These are phyloP conservation scores for Hypholoma fasciculare DNA, from an alignment of 768 basidiomycete genomes.

Conservation along the genomic window DNA sequence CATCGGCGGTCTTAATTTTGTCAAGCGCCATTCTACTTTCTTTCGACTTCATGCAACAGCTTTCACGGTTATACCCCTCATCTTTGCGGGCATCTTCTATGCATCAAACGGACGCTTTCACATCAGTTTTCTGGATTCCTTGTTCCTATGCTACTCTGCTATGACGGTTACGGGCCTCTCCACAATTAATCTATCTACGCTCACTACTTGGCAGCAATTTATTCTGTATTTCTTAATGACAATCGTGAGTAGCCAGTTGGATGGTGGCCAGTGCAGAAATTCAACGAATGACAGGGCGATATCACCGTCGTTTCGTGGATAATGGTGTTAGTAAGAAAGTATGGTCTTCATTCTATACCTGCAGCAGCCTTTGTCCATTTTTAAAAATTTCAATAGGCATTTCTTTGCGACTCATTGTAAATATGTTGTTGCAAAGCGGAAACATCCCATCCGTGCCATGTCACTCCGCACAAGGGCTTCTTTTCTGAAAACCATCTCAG, in stretches of 20 bases:
- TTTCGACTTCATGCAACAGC: slow-evolving; percentile 51
- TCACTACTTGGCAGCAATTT: slow-evolving; percentile 48
- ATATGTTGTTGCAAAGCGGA: slow-evolving; percentile 31
- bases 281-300: slow-evolving; percentile 33
- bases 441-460: slow-evolving; percentile 11
- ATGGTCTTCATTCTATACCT: slow-evolving; percentile 7
- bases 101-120: slow-evolving; percentile 55
- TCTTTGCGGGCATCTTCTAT: slow-evolving; percentile 66
- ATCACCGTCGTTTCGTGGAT: slow-evolving; percentile 59
- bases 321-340: slow-evolving; percentile 67
- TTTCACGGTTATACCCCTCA: slow-evolving; percentile 57
- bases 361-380: not conserved
- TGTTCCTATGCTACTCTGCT: slow-evolving; percentile 64
- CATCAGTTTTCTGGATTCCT: slow-evolving; percentile 51
- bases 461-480: slow-evolving; percentile 23
- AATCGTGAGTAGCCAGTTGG: slow-evolving; percentile 31
- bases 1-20: slow-evolving; percentile 6
- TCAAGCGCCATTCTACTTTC: slow-evolving; percentile 39
- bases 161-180: slow-evolving; percentile 52
- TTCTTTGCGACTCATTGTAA: slow-evolving; percentile 45
- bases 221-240: slow-evolving; percentile 56
- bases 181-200: slow-evolving; percentile 49
- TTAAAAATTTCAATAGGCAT: slow-evolving; percentile 31
- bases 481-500: slow-evolving; percentile 33
- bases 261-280: not conserved